phyloP scores from a whole-genome alignment of 1,139 yeast species.

The Lodderomyces parapsilosis region DNA sequence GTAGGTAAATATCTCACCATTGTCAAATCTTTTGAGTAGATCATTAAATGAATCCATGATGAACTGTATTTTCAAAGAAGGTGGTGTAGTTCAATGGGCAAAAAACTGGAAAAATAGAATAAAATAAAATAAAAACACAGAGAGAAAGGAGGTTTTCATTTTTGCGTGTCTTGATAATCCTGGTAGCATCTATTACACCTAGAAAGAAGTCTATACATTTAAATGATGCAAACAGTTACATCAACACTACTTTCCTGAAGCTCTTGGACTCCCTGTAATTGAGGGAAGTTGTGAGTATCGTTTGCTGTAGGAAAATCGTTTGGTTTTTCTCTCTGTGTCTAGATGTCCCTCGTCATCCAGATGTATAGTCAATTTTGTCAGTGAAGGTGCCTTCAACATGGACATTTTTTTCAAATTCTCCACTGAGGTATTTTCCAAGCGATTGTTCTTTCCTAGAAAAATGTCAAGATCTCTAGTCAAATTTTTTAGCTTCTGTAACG shows the following conservation, averaged over 20 bases:
- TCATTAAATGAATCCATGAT: constrained; percentile 18
- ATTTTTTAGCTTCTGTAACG: constrained; percentile 19
- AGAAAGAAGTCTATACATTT: neutral
- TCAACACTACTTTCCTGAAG: neutral
- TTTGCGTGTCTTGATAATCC: too few species aligned
- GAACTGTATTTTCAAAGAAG: neutral
- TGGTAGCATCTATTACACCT: neutral
- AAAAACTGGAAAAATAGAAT: too few species aligned
- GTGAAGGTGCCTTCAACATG: constrained; percentile 23
- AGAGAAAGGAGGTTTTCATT: too few species aligned
- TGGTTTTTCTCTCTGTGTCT: constrained; percentile 5
- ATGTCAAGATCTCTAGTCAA: constrained; percentile 15
- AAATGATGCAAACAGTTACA: neutral
- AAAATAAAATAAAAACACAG: neutral
- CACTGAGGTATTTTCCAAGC: neutral
- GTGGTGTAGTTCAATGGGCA: neutral
- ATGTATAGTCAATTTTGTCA: constrained; percentile 23
- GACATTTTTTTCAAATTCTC: neutral
- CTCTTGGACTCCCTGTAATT: constrained; percentile 14
- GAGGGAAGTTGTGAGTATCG: constrained; percentile 15
- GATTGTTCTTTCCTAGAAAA: constrained; percentile 6
- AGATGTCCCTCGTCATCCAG: constrained; percentile 4
- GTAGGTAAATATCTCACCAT: constrained; percentile 23
- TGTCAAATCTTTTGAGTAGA: constrained; percentile 20
- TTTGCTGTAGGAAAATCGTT: constrained; percentile 14